phyloP scores from a whole-genome alignment of 345 rosid species.

The Arabidopsis suecica region DNA sequence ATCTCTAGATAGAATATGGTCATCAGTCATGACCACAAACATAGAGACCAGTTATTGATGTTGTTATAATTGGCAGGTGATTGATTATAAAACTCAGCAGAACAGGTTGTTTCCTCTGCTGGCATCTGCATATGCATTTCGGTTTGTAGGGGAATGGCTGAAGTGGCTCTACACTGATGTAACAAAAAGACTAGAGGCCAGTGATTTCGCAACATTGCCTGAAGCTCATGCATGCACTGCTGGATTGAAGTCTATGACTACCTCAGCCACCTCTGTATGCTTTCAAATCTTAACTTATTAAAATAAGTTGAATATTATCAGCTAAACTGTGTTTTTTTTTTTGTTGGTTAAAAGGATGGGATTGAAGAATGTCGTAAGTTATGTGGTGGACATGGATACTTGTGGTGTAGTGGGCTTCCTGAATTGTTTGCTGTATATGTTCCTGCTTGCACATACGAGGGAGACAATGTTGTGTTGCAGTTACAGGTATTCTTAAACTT shows the following conservation, averaged over 20 bases:
- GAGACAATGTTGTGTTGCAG: constrained; percentile 86
- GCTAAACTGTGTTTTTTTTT: neutral
- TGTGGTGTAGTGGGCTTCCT: constrained; percentile 85
- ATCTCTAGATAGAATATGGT: neutral
- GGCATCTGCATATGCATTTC: constrained; percentile 95
- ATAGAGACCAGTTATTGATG: neutral
- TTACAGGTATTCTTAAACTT: constrained; percentile 60
- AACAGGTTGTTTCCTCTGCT: constrained; percentile 88
- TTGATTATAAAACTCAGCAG: constrained; percentile 94
- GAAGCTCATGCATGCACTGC: constrained; percentile 98
- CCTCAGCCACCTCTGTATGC: constrained; percentile 65
- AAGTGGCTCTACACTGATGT: constrained; percentile 87
- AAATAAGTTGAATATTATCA: neutral
- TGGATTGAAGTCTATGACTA: constrained; percentile 92
- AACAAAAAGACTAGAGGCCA: constrained; percentile 78
- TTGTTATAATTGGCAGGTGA: constrained; percentile 61
- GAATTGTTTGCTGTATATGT: constrained; percentile 89
- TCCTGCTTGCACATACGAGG: constrained; percentile 93
- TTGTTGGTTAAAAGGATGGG: constrained; percentile 52
- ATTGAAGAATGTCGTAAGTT: constrained; percentile 96
- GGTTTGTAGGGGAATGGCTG: constrained; percentile 96
- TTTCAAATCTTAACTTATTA: neutral
- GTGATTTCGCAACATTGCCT: constrained; percentile 85
- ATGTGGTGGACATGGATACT: constrained; percentile 98
- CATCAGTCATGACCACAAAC: constrained; percentile 2